phyloP scores from a whole-genome alignment of 179 eudicot genomes.

The Patellifolia procumbens region DNA sequence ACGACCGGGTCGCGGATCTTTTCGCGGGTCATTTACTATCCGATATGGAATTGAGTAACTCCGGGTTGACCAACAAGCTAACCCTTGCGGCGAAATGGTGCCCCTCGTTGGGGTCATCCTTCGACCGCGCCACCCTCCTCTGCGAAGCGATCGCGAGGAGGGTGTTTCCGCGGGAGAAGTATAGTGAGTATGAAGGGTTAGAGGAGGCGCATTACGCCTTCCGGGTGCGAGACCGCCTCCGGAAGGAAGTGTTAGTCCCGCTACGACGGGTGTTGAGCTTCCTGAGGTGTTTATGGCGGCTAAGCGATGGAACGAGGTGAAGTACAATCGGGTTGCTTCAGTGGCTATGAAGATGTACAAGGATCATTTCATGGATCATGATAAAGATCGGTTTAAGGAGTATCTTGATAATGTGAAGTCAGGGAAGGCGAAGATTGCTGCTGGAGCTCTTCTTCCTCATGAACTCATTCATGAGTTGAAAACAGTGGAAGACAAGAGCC shows the following conservation, averaged over 20 bases:
- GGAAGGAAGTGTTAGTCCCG: slow-evolving; percentile 53
- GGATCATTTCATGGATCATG: slow-evolving; percentile 36
- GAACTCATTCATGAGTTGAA: slow-evolving; percentile 42
- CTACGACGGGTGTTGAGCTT: slow-evolving; percentile 41
- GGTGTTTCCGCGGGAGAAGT: slow-evolving; percentile 42
- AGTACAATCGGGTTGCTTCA: slow-evolving; percentile 53
- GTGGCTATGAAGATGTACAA: slow-evolving; percentile 62
- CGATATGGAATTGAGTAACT: slow-evolving; percentile 33
- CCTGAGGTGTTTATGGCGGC: slow-evolving; percentile 59
- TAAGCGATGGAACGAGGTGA: slow-evolving; percentile 40
- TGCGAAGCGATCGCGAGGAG: slow-evolving; percentile 50
- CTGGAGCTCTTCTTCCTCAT: slow-evolving; percentile 64
- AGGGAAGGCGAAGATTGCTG: slow-evolving; percentile 53
- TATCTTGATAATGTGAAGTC: slow-evolving; percentile 41
- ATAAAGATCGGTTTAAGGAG: slow-evolving; percentile 38
- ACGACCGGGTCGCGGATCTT: slow-evolving; percentile 44
- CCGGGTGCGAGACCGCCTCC: slow-evolving; percentile 46
- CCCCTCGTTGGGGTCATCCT: slow-evolving; percentile 51
- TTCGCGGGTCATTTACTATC: slow-evolving; percentile 38
- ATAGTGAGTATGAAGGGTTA: slow-evolving; percentile 37
- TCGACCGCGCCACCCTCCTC: slow-evolving; percentile 38
- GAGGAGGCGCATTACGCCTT: slow-evolving; percentile 53
- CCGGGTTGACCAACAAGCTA: slow-evolving; percentile 23
- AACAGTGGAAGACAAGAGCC: slow-evolving; percentile 19
- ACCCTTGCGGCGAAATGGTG: slow-evolving; percentile 68